Conservation (phyloP, 345 rosid species). For the Moringa oleifera region DNA sequence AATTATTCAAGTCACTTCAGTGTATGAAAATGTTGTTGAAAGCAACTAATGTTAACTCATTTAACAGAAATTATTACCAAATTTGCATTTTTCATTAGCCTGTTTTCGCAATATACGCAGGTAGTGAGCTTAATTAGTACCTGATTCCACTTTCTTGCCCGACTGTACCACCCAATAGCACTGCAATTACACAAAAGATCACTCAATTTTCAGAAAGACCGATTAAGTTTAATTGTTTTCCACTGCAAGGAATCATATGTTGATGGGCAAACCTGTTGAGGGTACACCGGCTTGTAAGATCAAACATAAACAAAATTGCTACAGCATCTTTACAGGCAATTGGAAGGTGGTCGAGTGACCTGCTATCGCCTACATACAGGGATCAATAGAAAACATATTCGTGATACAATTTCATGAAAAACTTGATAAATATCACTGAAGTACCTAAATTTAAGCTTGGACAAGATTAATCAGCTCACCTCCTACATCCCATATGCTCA, state of each 20-base stretch:
- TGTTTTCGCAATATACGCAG: neutral
- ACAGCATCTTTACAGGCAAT: constrained; percentile 97
- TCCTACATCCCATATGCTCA: constrained; percentile 95
- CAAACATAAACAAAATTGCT: constrained; percentile 95
- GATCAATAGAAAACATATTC: neutral
- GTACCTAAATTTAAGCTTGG: neutral
- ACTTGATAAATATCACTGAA: neutral
- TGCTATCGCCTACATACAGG: constrained; percentile 55
- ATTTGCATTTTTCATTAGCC: neutral
- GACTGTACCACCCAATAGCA: constrained; percentile 70
- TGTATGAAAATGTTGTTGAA: no score
- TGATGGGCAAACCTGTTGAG: constrained; percentile 56
- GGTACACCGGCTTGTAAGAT: constrained; percentile 93
- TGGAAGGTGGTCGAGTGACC: constrained; percentile 71
- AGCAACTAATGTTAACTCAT: no score
- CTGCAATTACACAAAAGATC: constrained; percentile 30
- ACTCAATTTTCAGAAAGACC: neutral
- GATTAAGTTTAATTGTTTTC: neutral
- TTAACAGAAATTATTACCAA: no score
- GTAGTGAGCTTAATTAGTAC: constrained; percentile 29
- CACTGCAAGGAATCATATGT: neutral
- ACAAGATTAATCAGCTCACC: constrained; percentile 31
- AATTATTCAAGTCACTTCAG: no score
- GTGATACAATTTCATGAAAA: neutral
- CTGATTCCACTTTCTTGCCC: constrained; percentile 97